These are phyloP conservation scores for Aspergillus flavus DNA, from an alignment of 2,329 filamentous ascomycete genomes.

Conservation along the genomic window DNA sequence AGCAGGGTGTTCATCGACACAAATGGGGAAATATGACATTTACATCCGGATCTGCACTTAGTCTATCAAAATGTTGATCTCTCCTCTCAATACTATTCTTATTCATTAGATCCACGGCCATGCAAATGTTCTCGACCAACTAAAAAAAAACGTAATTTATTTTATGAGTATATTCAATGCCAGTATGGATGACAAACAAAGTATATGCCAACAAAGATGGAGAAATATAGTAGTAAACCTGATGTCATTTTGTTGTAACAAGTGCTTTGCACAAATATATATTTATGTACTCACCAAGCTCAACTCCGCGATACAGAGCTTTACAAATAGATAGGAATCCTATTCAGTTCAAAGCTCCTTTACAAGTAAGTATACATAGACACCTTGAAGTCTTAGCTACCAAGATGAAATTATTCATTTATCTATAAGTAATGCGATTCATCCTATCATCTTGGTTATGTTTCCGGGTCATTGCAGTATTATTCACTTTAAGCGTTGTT, in stretches of 20 bases:
- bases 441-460: too few species aligned
- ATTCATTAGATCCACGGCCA: not conserved
- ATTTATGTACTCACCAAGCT: not conserved
- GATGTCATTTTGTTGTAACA: not conserved
- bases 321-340: too few species aligned
- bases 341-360: not conserved
- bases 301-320: not conserved
- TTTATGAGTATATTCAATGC: not conserved
- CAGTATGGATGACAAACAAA: not conserved
- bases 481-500: too few species aligned
- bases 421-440: too few species aligned
- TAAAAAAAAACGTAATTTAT: not conserved
- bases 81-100: not conserved
- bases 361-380: not conserved
- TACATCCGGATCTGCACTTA: not conserved
- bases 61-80: not conserved
- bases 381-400: not conserved
- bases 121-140: not conserved
- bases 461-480: too few species aligned
- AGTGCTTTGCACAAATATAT: not conserved
- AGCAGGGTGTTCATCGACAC: not conserved
- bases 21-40: not conserved
- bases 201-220: not conserved
- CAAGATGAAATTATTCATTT: too few species aligned
- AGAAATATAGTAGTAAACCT: not conserved